A percentile compares a stretch with the other conserved stretches of the same genome.
phyloP scores from a whole-genome alignment of 2,329 filamentous ascomycete genomes.

The Colletotrichum sp. region DNA sequence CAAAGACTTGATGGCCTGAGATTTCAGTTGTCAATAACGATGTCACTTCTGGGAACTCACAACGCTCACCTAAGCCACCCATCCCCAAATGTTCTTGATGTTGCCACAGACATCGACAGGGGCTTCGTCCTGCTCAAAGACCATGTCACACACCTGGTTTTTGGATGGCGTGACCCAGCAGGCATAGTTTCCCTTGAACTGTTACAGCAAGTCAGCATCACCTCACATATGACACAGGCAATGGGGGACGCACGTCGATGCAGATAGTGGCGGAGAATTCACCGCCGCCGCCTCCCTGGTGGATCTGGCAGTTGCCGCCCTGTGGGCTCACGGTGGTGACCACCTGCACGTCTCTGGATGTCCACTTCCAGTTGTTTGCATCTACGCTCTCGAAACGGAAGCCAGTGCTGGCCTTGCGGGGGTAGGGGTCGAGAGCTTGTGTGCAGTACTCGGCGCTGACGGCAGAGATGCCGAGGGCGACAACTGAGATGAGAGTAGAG shows the following conservation, averaged over 20 bases:
- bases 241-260: neutral
- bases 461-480: neutral
- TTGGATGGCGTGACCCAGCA: neutral
- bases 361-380: neutral
- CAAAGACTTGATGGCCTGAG: too few species aligned
- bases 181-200: neutral
- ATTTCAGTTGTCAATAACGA: neutral
- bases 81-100: neutral
- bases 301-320: neutral
- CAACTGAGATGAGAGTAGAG: neutral
- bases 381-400: neutral
- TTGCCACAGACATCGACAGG: neutral
- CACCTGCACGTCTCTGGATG: neutral
- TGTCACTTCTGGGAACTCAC: neutral
- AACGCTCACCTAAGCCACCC: neutral
- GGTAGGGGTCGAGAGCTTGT: neutral
- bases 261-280: neutral
- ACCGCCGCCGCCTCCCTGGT: slow-evolving; percentile 4
- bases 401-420: neutral
- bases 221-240: neutral
- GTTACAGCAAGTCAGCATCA: neutral
- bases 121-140: neutral
- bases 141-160: neutral
- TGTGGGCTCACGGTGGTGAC: neutral
- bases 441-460: neutral